Evolutionary conservation across 1,139 yeast species (phyloP), one percentile per base, ranked within the genome.

Genomic region (Candida sanyaensis): DNA sequence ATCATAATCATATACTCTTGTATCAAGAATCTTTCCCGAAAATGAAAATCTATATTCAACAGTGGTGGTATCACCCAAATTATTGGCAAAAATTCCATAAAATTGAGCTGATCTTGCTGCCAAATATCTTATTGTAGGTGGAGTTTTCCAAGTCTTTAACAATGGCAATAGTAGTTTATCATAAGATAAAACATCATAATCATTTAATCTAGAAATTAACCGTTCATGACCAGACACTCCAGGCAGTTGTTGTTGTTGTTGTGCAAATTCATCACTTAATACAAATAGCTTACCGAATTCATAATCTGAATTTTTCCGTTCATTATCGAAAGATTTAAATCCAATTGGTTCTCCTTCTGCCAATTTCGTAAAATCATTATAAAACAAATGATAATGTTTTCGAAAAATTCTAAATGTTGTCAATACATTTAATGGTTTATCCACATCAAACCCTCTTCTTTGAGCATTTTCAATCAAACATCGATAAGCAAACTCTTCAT

Each of bases 41-140:
- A 48, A 54, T 5, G 65, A 62, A 50, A 70, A 68, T 56, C 77
- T 81, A 60, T 85, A 86, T 51, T 84, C 88, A 3, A 86, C 71
- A 13, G 73, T 56, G 10, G 81, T 61, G 2, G 61, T 52, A 23
- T 72, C 61, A 1, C 78, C 67, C 4, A 72, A 44, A 13, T 75
- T 60, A 5, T 66, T 62, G 4, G 67, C 56, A 10, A 80, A 54
- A 4, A 72, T 46, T 5, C 58, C 49, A 52, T 75, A 78, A 30
- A 82, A 59, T 55, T 83, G 86, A 1, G 83, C 68, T 6, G 79
- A 57, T 47, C 89, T 65, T 1, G 80, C 77, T 1, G 86, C 80
- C 49, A 86, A 71, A 54, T 80, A 80, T 45, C 83, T 63, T 36
- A 83, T 59, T 0, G 90, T 84, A 13, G 83, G 72, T 1, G 87